Conservation (phyloP, 176 grass and related monocot genomes). For the Hsuehochloa calcarea region DNA sequence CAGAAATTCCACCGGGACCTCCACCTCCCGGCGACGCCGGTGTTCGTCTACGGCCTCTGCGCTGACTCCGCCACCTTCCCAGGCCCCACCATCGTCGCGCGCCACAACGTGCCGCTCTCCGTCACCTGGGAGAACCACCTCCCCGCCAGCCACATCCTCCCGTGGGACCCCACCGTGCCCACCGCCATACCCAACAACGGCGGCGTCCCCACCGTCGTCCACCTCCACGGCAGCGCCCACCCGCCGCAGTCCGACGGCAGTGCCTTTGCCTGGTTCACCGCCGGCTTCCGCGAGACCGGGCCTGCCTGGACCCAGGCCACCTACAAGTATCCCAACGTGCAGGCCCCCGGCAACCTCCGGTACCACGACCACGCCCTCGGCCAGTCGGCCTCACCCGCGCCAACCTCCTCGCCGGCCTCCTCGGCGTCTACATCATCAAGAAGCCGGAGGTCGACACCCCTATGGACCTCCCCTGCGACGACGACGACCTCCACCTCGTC, state of each 20-base stretch:
- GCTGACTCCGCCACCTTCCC: conserved; percentile 50
- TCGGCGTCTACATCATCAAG: conserved; percentile 54
- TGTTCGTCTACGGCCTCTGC: conserved; percentile 42
- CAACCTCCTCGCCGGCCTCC: conserved; percentile 77
- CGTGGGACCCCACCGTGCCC: conserved; percentile 64
- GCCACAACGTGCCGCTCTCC: conserved; percentile 21
- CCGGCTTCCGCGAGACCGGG: conserved; percentile 37
- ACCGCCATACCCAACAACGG: conserved; percentile 39
- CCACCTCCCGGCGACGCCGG: conserved; percentile 37
- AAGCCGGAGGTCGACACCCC: conserved; percentile 21
- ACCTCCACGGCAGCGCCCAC: conserved; percentile 68
- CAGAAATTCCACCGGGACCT: conserved; percentile 56
- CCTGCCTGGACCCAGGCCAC: conserved; percentile 39
- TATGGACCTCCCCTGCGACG: conserved; percentile 38
- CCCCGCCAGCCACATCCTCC: conserved; percentile 59
- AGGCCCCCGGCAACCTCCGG: conserved; percentile 55
- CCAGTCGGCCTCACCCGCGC: conserved; percentile 66
- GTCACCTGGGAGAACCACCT: conserved; percentile 82
- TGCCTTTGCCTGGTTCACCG: conserved; percentile 71
- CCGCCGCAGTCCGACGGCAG: conserved; percentile 55
- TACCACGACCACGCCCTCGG: conserved; percentile 79
- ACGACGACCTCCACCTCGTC: conserved; percentile 36
- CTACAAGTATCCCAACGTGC: conserved; percentile 68
- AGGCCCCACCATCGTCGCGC: conserved; percentile 60
- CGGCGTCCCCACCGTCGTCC: conserved; percentile 74